These are phyloP conservation scores for Penicillium sp. DNA, from an alignment of 2,329 filamentous ascomycete species.

Conservation along the genomic window DNA sequence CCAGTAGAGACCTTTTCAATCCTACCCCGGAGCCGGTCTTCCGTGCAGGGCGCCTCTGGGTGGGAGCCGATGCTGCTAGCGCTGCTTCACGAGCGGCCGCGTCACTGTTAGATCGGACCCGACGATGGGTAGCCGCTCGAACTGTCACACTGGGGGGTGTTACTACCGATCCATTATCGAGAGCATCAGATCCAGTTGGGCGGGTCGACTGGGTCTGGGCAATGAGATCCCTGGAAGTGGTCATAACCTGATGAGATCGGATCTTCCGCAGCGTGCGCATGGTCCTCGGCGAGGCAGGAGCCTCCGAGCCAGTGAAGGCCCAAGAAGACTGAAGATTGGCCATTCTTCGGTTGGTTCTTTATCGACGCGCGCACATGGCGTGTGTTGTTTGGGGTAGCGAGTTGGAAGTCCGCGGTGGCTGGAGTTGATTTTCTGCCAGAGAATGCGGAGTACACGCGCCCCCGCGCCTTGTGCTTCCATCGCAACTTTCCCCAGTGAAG, in stretches of 20 bases:
- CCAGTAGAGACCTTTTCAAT: slow-evolving; percentile 56
- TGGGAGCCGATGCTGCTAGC: slow-evolving; percentile 17
- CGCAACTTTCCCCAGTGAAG: too few relatives aligned
- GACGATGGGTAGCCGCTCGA: slow-evolving; percentile 40
- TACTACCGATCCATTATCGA: slow-evolving; percentile 27
- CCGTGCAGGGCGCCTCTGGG: slow-evolving; percentile 39
- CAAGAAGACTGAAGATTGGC: slow-evolving; percentile 23
- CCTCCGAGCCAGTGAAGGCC: slow-evolving; percentile 30
- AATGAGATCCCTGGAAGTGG: slow-evolving; percentile 63
- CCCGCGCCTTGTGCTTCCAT: too few relatives aligned
- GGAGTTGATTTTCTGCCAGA: slow-evolving; percentile 26
- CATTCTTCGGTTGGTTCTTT: slow-evolving; percentile 19
- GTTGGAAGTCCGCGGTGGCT: slow-evolving; percentile 15
- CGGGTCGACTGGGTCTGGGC: slow-evolving; percentile 42
- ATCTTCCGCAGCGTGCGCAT: slow-evolving; percentile 68
- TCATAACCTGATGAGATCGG: slow-evolving; percentile 69
- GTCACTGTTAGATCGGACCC: slow-evolving; percentile 71
- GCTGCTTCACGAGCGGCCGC: slow-evolving; percentile 48
- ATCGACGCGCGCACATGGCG: slow-evolving; percentile 9
- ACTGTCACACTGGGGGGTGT: slow-evolving; percentile 28
- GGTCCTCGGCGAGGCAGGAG: slow-evolving; percentile 59
- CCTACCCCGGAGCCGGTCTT: slow-evolving; percentile 47
- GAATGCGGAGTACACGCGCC: slow-evolving; percentile 19
- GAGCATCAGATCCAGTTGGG: slow-evolving; percentile 16
- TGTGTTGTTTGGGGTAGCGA: slow-evolving; percentile 6